These are phyloP conservation scores for Inga leiocalycina DNA, from an alignment of 306 rosid species.

Conservation along the genomic window DNA sequence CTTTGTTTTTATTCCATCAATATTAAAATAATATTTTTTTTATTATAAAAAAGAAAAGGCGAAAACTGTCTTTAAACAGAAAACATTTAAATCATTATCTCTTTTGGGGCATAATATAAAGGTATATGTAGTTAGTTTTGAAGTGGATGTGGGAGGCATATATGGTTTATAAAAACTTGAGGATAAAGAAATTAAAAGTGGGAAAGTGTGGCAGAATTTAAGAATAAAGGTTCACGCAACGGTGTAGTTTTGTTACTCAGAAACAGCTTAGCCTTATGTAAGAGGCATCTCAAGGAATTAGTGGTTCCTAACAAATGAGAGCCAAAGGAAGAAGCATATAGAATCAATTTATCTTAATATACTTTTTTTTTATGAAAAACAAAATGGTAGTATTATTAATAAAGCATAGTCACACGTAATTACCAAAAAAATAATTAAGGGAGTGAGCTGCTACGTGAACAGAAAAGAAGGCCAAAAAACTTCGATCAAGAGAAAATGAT, in stretches of 20 bases:
- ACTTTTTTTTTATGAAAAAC: no score
- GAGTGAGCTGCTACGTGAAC: no score
- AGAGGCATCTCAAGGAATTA: neutral
- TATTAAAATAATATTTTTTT: neutral
- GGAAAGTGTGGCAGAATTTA: neutral
- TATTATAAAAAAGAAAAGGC: neutral
- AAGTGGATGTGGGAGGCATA: neutral
- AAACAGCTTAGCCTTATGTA: neutral
- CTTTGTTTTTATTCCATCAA: neutral
- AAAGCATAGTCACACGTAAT: no score
- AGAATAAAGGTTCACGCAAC: constrained; percentile 15
- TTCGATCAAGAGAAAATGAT: no score
- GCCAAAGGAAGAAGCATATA: neutral
- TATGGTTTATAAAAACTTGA: constrained; percentile 9
- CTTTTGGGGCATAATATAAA: neutral
- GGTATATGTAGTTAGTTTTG: neutral
- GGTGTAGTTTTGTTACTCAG: neutral
- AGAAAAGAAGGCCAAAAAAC: no score
- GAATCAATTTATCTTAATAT: neutral
- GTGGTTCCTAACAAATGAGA: neutral
- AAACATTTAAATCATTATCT: neutral
- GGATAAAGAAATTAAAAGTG: constrained; percentile 20
- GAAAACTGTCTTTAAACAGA: neutral
- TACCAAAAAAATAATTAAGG: no score
- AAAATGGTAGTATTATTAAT: no score